Base-by-base conservation (phyloP, 768 basidiomycete genomes). In the Phylloporus sp. region DNA sequence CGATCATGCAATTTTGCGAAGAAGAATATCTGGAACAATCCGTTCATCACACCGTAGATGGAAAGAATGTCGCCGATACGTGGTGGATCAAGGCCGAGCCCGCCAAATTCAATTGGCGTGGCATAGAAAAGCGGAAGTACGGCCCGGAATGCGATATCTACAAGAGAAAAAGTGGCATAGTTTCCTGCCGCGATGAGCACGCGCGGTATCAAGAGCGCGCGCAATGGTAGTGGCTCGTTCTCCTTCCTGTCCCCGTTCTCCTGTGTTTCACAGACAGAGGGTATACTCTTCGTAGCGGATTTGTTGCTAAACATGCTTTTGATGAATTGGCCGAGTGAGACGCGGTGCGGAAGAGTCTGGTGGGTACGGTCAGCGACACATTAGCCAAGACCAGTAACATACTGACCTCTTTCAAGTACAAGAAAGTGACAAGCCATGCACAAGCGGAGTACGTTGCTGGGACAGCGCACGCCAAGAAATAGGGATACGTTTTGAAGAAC, bases 381-480 rank as follows among this genome's bases (percentile, higher is more conserved):
- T n/a, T n/a, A n/a, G n/a, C n/a, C n/a, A n/a, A n/a, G n/a, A n/a
- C n/a, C n/a, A n/a, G n/a, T n/a, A n/a, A n/a, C n/a, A n/a, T n/a
- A 46, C 42, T 6, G 5, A 74, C 76, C 70, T 87, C 86, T 52
- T 76, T 75, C 35, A 87, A 62, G 58, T 72, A 81, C 7, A 79
- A 29, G 33, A 72, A 62, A 0, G 75, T 70, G 9, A 81, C 60
- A 13, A 79, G 29, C 72, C 75, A 79, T 9, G 75, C 75, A 11
- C 80, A 8, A 8, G 66, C 62, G 2, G 80, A 70, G 54, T 81
- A 73, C 1, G 74, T 75, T 1, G 81, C 82, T 5, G 81, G 70
- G 14, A 84, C 74, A 11, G 80, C 73, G 53, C 85, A 86, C 0
- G 86, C 78, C 14, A 87, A 70, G 60, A 86, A 84, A 64, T 90